A percentile compares a stretch with the other conserved stretches of the same genome.
Conservation (phyloP, 331 rosid genomes). For the Acacia concinna region DNA sequence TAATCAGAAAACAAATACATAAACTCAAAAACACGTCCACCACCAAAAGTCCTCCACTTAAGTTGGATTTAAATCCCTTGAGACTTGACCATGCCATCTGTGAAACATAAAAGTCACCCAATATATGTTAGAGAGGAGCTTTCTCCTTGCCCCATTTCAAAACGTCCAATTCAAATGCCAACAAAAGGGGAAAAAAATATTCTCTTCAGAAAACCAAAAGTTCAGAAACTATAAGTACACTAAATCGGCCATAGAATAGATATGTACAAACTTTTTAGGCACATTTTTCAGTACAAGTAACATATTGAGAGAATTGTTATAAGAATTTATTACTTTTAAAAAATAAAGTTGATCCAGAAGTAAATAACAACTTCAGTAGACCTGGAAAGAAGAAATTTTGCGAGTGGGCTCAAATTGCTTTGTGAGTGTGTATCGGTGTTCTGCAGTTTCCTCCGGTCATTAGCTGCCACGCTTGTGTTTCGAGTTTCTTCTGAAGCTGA, state of each 20-base stretch:
- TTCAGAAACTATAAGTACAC: background rate
- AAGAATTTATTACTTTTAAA: slow-evolving; percentile 10
- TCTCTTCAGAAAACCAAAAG: background rate
- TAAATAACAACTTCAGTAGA: slow-evolving; percentile 37
- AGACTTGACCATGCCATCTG: slow-evolving; percentile 99
- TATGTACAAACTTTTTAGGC: background rate
- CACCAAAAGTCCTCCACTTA: slow-evolving; percentile 48
- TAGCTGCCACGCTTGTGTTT: slow-evolving; percentile 45
- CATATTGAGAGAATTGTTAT: background rate
- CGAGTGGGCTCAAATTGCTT: slow-evolving; percentile 86
- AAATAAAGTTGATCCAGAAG: slow-evolving; percentile 9
- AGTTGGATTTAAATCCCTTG: slow-evolving; percentile 71
- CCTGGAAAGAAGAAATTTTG: slow-evolving; percentile 98
- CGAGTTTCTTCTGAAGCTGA: slow-evolving; percentile 51
- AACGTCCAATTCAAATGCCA: background rate
- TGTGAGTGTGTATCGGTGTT: slow-evolving; percentile 66
- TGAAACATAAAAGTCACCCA: slow-evolving; percentile 38
- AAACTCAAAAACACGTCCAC: slow-evolving; percentile 40
- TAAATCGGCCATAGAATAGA: background rate
- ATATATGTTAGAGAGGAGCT: background rate
- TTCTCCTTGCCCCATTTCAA: slow-evolving; percentile 9
- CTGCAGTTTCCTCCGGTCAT: slow-evolving; percentile 62
- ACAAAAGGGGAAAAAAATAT: background rate
- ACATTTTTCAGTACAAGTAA: background rate
- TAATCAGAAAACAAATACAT: slow-evolving; percentile 46